Percentiles rank a stretch among this genome's conserved stretches.
These are phyloP conservation scores for Colletotrichum camelliae DNA, from an alignment of 2,329 filamentous ascomycete genomes.

Conservation along the genomic window DNA sequence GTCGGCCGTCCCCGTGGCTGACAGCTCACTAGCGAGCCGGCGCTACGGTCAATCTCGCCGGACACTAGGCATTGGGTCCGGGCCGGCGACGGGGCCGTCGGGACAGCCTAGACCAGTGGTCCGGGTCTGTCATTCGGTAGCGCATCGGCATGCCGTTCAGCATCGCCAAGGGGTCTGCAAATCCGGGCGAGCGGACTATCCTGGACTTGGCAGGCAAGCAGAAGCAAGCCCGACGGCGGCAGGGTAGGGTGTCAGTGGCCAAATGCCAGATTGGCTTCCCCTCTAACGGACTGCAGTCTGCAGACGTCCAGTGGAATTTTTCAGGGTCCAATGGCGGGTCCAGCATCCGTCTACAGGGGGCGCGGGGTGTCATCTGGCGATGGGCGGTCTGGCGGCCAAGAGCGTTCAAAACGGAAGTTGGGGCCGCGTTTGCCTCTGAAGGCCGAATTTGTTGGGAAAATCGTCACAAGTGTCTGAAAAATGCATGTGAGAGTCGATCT, in stretches of 20 bases:
- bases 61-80: not conserved
- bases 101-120: not conserved
- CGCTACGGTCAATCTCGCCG: not conserved
- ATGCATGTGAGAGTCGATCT: constrained; percentile 19
- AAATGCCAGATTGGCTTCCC: constrained; percentile 11
- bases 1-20: not conserved
- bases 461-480: not conserved
- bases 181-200: not conserved
- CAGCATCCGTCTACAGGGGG: not conserved
- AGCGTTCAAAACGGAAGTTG: constrained; percentile 21
- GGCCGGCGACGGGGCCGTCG: not conserved
- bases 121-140: not conserved
- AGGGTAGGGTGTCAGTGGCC: constrained; percentile 14
- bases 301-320: not conserved
- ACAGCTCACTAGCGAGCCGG: not conserved
- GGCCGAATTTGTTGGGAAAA: constrained; percentile 22
- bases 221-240: not conserved
- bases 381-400: constrained; percentile 23
- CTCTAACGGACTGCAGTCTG: constrained; percentile 11
- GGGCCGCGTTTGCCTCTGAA: constrained; percentile 12
- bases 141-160: not conserved
- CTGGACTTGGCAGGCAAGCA: not conserved
- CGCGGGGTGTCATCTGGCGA: constrained; percentile 15
- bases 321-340: constrained; percentile 18
- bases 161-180: not conserved